These are phyloP conservation scores for Yarrowia sp. DNA, from an alignment of 805 yeast genomes.

Conservation along the genomic window DNA sequence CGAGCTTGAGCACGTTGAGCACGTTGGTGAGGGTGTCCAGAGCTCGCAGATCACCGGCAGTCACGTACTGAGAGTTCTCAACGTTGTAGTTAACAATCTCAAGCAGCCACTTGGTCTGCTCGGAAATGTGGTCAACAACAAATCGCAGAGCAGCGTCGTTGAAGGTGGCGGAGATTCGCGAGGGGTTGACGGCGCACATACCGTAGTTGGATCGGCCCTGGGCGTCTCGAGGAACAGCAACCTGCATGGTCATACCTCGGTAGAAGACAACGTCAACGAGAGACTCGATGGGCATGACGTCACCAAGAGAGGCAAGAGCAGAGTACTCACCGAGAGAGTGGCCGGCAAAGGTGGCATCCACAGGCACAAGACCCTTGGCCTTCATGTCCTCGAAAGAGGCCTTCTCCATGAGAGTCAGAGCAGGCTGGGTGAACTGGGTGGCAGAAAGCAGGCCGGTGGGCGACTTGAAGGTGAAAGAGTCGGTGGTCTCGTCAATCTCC, in stretches of 20 bases:
- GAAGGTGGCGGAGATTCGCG: conserved; percentile 85
- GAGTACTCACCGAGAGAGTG: conserved; percentile 99
- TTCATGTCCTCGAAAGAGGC: conserved; percentile 98
- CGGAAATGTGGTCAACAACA: conserved; percentile 84
- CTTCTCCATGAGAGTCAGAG: conserved; percentile 98
- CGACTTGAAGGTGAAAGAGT: conserved; percentile 83
- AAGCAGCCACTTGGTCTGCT: conserved; percentile 85
- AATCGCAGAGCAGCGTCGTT: conserved; percentile 90
- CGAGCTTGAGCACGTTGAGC: conserved; percentile 85
- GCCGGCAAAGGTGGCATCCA: conserved; percentile 94
- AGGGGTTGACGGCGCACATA: conserved; percentile 98
- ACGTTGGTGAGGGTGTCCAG: conserved; percentile 91
- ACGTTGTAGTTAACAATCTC: conserved; percentile 98
- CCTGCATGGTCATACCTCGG: conserved; percentile 99
- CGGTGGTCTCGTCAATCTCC: conserved; percentile 75
- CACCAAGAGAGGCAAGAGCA: conserved; percentile 94
- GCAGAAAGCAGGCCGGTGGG: conserved; percentile 95
- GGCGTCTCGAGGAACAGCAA: conserved; percentile 97
- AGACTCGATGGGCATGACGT: conserved; percentile 97
- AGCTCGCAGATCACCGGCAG: conserved; percentile 97
- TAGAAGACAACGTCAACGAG: conserved; percentile 96
- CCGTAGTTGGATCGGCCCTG: conserved; percentile 97
- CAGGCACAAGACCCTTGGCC: conserved; percentile 91
- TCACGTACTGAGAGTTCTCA: conserved; percentile 96
- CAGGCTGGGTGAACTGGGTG: conserved; percentile 99